These are phyloP conservation scores for Tylopilus vinaceipallidus DNA, from an alignment of 768 basidiomycete genomes.

Conservation along the genomic window DNA sequence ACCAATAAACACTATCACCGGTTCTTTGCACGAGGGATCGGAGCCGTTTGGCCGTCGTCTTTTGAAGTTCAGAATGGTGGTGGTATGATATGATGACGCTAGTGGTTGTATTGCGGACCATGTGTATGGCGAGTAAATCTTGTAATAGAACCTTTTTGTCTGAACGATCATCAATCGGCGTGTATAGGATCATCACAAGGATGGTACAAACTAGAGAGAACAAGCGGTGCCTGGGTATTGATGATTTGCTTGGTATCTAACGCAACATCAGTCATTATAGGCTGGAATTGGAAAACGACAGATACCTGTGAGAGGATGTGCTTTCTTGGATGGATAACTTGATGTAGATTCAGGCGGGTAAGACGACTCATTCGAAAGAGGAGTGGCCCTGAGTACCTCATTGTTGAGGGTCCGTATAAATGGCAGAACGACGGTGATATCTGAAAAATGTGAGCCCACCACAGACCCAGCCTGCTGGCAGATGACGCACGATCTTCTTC, in stretches of 20 bases:
- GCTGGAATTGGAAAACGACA: background rate
- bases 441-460: constrained; percentile 20
- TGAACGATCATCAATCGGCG: background rate
- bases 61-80: constrained; percentile 22
- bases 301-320: constrained; percentile 16
- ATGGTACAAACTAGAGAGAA: constrained; percentile 18
- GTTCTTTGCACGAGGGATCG: constrained; percentile 32
- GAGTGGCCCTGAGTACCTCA: constrained; percentile 6
- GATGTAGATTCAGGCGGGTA: background rate
- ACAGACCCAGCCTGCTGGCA: constrained; percentile 1
- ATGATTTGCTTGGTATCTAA: constrained; percentile 27
- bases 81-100: constrained; percentile 39
- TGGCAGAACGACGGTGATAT: constrained; percentile 43
- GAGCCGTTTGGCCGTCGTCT: constrained; percentile 28
- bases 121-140: constrained; percentile 40
- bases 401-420: constrained; percentile 41
- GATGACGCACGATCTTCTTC: constrained; percentile 38
- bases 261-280: background rate
- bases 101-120: constrained; percentile 29
- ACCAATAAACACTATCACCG: constrained; percentile 38
- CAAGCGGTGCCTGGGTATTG: constrained; percentile 34
- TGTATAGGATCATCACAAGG: background rate
- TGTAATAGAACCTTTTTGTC: constrained; percentile 28
- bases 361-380: constrained; percentile 15
- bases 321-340: no score